Base-by-base conservation (phyloP, 2,329 filamentous ascomycete genomes). In the Aspergillus hiratsukae region DNA sequence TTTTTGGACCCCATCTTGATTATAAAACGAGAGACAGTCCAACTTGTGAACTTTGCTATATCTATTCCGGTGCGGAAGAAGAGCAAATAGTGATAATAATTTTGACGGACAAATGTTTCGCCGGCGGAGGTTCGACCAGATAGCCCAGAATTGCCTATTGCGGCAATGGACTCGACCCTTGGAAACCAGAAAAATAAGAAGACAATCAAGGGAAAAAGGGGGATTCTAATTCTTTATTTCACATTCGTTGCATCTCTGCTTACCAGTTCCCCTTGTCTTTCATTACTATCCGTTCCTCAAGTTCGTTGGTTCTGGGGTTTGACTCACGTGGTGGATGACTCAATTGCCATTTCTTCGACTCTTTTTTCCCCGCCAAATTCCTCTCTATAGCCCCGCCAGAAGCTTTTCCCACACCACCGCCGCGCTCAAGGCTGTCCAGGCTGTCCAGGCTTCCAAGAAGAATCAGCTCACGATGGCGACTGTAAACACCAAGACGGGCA, bases 401-500 rank as follows among this genome's bases (percentile, higher is more conserved):
- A 63, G 62, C 57, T 79, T 81, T 64, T 74, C 75, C 55, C 66
- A 66, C 60, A 72, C 72, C 49, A 54, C 69, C 56, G 74, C 68
- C 69, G 70, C 66, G 53, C 64, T 60, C 61, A 68, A 53, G 62
- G 55, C 62, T 57, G 49, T 59, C 48, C 49, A 53, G 62, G 55
- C 62, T 57, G 49, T 59, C 48, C 49, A 71, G 62, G 61, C 66
- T 53, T 63, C 64, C 58, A 74, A 72, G 55, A 63, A 65, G 59
- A 69, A 71, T 58, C 69, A 70, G 60, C 58, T 70, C 62, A 76
- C 59, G 61, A 85, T 85, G 82, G 76, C 83, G 54, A 81, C 82
- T 58, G 80, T 82, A 56, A 94, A 89, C 64, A 96, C 91, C 58
- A 86, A 91, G 72, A 92, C 89, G 77, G 94, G 93, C 68, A 87